phyloP scores from a whole-genome alignment of 306 rosid species.

The Styphnolobium japonicum region DNA sequence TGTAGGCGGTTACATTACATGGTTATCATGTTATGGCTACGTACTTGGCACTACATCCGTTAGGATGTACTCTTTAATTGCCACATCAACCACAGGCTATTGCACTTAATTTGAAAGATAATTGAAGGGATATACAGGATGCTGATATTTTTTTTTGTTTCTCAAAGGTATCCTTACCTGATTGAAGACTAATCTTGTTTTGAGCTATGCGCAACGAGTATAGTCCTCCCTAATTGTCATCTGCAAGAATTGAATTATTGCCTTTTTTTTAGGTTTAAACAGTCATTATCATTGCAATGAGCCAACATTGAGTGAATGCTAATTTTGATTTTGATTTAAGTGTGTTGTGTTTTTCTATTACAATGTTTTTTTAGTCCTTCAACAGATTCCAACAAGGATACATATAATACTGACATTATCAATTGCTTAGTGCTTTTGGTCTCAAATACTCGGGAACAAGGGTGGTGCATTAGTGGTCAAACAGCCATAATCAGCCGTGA shows the following conservation, averaged over 20 bases:
- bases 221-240: too few relatives aligned
- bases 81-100: too few relatives aligned
- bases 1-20: neutral
- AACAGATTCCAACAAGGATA: conserved; percentile 18
- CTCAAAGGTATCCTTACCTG: too few relatives aligned
- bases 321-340: conserved; percentile 5
- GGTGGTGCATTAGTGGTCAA: conserved; percentile 34
- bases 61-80: neutral
- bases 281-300: too few relatives aligned
- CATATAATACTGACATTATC: conserved; percentile 3
- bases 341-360: neutral
- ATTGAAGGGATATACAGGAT: neutral
- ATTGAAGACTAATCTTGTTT: too few relatives aligned
- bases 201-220: too few relatives aligned
- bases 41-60: conserved; percentile 1
- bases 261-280: too few relatives aligned
- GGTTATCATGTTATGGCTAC: neutral
- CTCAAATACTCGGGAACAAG: conserved; percentile 23
- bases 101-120: neutral
- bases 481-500: conserved; percentile 20
- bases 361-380: neutral
- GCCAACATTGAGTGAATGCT: too few relatives aligned
- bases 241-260: too few relatives aligned
- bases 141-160: too few relatives aligned
- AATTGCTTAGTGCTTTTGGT: conserved; percentile 31